phyloP scores from a whole-genome alignment of 495 filamentous ascomycete species.

The Trichoderma erinaceum region DNA sequence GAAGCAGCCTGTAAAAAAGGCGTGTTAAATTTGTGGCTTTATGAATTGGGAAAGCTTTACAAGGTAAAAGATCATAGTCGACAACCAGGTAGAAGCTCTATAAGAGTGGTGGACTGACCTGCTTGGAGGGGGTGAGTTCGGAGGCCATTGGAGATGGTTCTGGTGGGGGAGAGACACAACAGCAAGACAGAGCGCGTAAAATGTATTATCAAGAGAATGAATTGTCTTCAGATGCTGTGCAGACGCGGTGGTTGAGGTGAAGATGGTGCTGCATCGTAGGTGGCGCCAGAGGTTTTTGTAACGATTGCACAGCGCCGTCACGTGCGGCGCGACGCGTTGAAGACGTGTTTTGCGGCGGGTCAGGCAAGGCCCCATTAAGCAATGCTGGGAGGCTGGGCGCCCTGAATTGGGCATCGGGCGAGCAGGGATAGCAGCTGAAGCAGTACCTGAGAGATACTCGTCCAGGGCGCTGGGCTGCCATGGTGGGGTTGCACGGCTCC shows the following conservation, averaged over 20 bases:
- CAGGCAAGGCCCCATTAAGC: background rate
- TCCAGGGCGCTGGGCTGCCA: background rate
- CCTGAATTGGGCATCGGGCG: background rate
- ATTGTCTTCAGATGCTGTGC: background rate
- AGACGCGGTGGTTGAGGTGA: slow-evolving; percentile 6
- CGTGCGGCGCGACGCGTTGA: slow-evolving; percentile 18
- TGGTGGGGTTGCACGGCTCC: background rate
- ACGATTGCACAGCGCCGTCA: slow-evolving; percentile 10
- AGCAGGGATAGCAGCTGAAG: background rate
- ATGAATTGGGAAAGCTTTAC: slow-evolving; percentile 13
- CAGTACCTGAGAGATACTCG: background rate
- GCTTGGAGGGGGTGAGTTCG: slow-evolving; percentile 79
- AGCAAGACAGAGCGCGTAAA: slow-evolving; percentile 14
- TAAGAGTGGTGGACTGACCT: slow-evolving; percentile 48
- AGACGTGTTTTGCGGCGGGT: slow-evolving; percentile 5
- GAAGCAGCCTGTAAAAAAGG: slow-evolving; percentile 61
- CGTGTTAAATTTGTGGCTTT: slow-evolving; percentile 29
- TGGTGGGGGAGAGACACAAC: slow-evolving; percentile 9
- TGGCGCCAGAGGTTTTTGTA: slow-evolving; percentile 16
- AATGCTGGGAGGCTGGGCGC: background rate
- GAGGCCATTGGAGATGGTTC: slow-evolving; percentile 40
- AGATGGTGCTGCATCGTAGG: background rate
- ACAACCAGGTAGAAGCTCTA: background rate
- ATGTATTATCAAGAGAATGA: slow-evolving; percentile 11
- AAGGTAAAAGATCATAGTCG: slow-evolving; percentile 5